These are phyloP conservation scores for Lecanoromycetidae sp. DNA, from an alignment of 2,329 filamentous ascomycete genomes.

Conservation along the genomic window DNA sequence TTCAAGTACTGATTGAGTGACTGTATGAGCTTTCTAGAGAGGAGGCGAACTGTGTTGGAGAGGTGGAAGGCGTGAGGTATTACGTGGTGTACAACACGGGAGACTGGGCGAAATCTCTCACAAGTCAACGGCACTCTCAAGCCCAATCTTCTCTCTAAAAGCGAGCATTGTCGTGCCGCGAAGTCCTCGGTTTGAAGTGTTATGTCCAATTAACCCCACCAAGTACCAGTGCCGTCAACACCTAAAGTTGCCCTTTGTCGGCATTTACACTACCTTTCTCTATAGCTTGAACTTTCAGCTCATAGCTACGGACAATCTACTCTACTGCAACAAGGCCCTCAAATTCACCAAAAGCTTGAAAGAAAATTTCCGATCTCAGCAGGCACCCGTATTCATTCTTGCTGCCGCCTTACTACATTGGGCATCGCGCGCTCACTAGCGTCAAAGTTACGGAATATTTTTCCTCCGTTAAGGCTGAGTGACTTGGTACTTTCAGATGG, in stretches of 20 bases:
- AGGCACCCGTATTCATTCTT: conserved; percentile 10
- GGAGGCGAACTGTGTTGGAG: conserved; percentile 4
- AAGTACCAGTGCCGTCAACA: conserved; percentile 4
- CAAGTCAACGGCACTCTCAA: background rate
- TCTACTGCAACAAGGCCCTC: background rate
- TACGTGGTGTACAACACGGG: background rate
- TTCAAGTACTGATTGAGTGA: conserved; percentile 4
- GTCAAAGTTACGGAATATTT: background rate
- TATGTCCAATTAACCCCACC: conserved; percentile 4
- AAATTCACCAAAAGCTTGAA: conserved; percentile 4
- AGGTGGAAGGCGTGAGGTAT: conserved; percentile 11
- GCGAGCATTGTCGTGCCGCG: conserved; percentile 12
- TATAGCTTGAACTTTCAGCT: background rate
- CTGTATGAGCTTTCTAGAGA: background rate
- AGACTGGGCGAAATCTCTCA: background rate
- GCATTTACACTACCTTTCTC: conserved; percentile 4
- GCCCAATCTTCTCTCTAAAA: conserved; percentile 5
- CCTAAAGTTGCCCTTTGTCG: conserved; percentile 7
- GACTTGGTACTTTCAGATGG: conserved; percentile 4
- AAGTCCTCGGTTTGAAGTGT: conserved; percentile 10
- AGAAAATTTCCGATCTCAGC: conserved; percentile 9
- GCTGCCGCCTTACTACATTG: background rate
- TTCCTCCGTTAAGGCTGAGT: conserved; percentile 9
- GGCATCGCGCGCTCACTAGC: conserved; percentile 3
- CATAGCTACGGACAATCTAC: conserved; percentile 7